A percentile compares a stretch with the other conserved stretches of the same genome.
phyloP scores from a whole-genome alignment of 768 basidiomycete species.

The Dioszegia aurantiaca region DNA sequence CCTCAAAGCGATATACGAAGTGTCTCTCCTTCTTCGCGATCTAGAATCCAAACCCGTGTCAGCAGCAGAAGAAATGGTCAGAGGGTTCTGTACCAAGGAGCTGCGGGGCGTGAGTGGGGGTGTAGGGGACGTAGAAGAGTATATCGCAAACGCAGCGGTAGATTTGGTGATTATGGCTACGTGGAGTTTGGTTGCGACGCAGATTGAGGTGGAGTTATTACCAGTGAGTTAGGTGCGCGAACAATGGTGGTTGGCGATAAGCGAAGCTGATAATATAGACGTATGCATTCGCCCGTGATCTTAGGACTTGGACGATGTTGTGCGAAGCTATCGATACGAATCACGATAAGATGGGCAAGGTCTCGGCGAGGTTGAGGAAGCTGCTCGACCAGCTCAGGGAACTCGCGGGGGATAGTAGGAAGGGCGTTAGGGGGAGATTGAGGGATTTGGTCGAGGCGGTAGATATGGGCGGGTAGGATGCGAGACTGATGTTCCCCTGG shows the following conservation, averaged over 20 bases:
- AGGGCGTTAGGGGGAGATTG: slow-evolving; percentile 36
- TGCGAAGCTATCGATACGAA: slow-evolving; percentile 55
- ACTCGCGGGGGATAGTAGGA: slow-evolving; percentile 36
- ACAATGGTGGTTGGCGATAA: too few species aligned
- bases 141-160: slow-evolving; percentile 83
- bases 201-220: slow-evolving; percentile 61
- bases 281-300: slow-evolving; percentile 92
- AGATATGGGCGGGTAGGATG: neutral
- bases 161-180: slow-evolving; percentile 79
- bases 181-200: slow-evolving; percentile 67
- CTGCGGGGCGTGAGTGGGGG: slow-evolving; percentile 64
- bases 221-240: slow-evolving; percentile 67
- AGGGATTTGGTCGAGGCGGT: slow-evolving; percentile 7
- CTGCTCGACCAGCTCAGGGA: slow-evolving; percentile 24
- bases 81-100: slow-evolving; percentile 82
- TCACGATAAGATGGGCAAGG: slow-evolving; percentile 24
- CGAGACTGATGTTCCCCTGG: too few species aligned
- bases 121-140: slow-evolving; percentile 81
- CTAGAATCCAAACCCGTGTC: slow-evolving; percentile 66
- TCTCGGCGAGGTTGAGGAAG: slow-evolving; percentile 18
- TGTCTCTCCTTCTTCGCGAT: slow-evolving; percentile 63
- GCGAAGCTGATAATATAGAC: slow-evolving; percentile 55
- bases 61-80: slow-evolving; percentile 70
- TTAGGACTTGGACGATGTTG: slow-evolving; percentile 58
- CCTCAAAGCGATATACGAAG: slow-evolving; percentile 64